phyloP scores from a whole-genome alignment of 2,329 filamentous ascomycete genomes.

The Blastomyces percursus region DNA sequence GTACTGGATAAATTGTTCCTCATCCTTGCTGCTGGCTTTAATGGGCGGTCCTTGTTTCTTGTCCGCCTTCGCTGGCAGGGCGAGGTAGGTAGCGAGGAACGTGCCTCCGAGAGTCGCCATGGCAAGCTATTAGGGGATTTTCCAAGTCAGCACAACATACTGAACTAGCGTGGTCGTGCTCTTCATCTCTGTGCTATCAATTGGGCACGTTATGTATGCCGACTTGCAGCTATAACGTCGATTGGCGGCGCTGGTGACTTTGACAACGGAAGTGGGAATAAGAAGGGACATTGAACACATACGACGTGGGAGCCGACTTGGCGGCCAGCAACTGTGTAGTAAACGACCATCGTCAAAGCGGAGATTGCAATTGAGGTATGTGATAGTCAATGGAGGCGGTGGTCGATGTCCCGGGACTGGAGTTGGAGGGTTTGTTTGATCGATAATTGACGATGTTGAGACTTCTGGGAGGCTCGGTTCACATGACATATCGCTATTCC shows the following conservation, averaged over 20 bases:
- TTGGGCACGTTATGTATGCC: neutral
- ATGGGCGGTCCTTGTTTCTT: conserved; percentile 45
- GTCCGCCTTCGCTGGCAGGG: conserved; percentile 38
- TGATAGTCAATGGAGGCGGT: neutral
- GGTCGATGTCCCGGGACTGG: neutral
- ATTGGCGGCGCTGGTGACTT: neutral
- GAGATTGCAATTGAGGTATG: conserved; percentile 6
- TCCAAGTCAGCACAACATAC: neutral
- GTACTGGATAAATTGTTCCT: conserved; percentile 59
- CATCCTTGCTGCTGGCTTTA: conserved; percentile 55
- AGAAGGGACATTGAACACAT: conserved; percentile 22
- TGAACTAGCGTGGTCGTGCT: neutral
- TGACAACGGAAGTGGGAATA: neutral
- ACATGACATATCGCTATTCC: conserved; percentile 9
- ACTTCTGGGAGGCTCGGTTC: neutral
- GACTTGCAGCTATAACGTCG: neutral
- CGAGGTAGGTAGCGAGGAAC: conserved; percentile 38
- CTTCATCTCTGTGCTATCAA: neutral
- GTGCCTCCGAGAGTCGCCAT: conserved; percentile 46
- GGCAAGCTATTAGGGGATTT: conserved; percentile 41
- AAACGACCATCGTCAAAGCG: conserved; percentile 39
- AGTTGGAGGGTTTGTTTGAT: neutral
- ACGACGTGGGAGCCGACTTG: conserved; percentile 44
- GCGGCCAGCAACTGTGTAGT: conserved; percentile 42
- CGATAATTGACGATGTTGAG: neutral